Evolutionary conservation across 768 basidiomycete species (phyloP), one percentile per base, ranked within the genome.

Genomic region (Rhizopogon vinicolor): DNA sequence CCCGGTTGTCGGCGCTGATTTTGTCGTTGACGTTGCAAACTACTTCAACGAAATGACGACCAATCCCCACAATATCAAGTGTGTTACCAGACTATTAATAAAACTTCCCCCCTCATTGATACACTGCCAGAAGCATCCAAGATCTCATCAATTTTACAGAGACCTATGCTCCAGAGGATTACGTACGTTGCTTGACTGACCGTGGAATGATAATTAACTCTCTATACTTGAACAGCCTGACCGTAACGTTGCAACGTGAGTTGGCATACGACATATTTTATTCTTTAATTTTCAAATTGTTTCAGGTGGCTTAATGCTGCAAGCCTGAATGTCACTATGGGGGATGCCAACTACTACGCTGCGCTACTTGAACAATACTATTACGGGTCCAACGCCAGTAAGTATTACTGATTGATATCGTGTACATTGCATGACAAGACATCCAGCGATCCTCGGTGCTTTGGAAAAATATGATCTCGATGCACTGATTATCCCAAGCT

Each of bases 381-480:
- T 10, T 49, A 49, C 22, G 48, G 48, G 22, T 49, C 48, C 5
- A 49, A 49, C 4, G 48, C 48, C 9, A 49, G 48, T 49, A 8
- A 49, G 48, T 49, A 22, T 1, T 13, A 35, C 12, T 5, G 8
- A 8, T 16, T 37, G 5, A 16, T 22, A 9, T 10, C 19, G 7
- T 49, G 19, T 49, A 22, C 33, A 49, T 22, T 16, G 14, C 19
- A 35, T 49, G 5, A 49, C 33, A 37, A 16, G 13, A 49, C 9
- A 10, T 2, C 1, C 5, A 28, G 84, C 84, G 8, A 84, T 85
- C 7, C 82, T 85, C 56, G 80, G 78, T 7, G 73, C 68, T 3
- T 65, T 85, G 28, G 69, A 78, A 55, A 58, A 68, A 42, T 68
- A 76, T 56, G 71, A 77, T 4, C 66, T 85, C 0, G 78, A 85